phyloP scores from a whole-genome alignment of 2,329 filamentous ascomycete genomes.

The Fusarium pilosicola region DNA sequence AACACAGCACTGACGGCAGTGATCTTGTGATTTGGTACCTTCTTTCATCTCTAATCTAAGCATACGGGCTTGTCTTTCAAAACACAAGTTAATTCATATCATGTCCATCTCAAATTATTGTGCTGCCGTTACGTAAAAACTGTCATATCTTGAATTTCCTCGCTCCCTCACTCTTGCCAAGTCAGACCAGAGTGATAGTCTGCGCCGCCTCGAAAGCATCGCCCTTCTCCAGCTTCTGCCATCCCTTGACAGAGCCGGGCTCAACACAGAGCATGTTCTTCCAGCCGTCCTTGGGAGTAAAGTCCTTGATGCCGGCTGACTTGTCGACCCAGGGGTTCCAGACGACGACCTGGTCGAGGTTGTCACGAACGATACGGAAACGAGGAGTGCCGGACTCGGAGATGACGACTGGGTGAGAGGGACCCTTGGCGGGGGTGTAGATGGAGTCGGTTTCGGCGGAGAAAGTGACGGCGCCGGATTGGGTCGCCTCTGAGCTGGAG shows the following conservation, averaged over 20 bases:
- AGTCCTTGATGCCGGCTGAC: slow-evolving; percentile 83
- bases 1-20: background rate
- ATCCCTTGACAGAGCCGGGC: slow-evolving; percentile 83
- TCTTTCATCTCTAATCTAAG: slow-evolving; percentile 22
- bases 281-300: slow-evolving; percentile 88
- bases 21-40: slow-evolving; percentile 11
- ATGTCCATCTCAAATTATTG: slow-evolving; percentile 32
- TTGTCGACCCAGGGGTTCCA: slow-evolving; percentile 98
- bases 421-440: slow-evolving; percentile 76
- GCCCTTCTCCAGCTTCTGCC: slow-evolving; percentile 86
- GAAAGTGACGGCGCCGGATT: slow-evolving; percentile 73
- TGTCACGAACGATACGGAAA: slow-evolving; percentile 83
- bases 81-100: slow-evolving; percentile 25
- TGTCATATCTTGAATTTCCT: slow-evolving; percentile 31
- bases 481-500: slow-evolving; percentile 71
- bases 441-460: slow-evolving; percentile 86
- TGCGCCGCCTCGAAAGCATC: slow-evolving; percentile 72
- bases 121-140: slow-evolving; percentile 22
- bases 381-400: slow-evolving; percentile 69
- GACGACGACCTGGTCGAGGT: slow-evolving; percentile 86
- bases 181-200: slow-evolving; percentile 58
- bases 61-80: slow-evolving; percentile 17
- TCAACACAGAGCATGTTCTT: slow-evolving; percentile 96
- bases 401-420: slow-evolving; percentile 67
- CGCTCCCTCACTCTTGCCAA: background rate